Evolutionary conservation across 139 green algal genomes (phyloP).

Genomic region (Chlorella sp.): DNA sequence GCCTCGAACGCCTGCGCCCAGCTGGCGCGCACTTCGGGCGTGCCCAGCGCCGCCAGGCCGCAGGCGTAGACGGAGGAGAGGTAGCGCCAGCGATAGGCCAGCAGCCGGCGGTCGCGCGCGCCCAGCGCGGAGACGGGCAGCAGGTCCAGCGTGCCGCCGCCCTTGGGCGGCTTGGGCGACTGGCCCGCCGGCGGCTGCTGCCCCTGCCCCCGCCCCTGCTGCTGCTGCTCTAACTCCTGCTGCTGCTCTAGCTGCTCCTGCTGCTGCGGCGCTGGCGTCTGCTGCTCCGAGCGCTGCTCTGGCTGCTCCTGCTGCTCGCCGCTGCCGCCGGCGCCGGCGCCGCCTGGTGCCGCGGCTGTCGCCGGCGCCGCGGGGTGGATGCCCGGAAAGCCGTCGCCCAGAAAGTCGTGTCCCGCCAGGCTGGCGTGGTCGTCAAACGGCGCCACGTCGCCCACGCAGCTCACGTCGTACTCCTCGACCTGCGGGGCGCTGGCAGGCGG

Average conservation of each 20-base stretch:
- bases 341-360: not conserved
- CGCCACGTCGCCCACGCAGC: slow-evolving; percentile 33
- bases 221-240: not conserved
- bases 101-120: too few species aligned
- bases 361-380: not conserved
- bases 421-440: slow-evolving; percentile 25
- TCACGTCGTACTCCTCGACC: slow-evolving; percentile 47
- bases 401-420: slow-evolving; percentile 22
- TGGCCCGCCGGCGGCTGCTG: not conserved
- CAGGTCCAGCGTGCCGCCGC: slow-evolving; percentile 6
- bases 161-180: not conserved
- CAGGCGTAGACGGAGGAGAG: slow-evolving; percentile 12
- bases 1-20: slow-evolving; percentile 19
- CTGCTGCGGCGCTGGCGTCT: not conserved
- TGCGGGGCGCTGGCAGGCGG: not conserved
- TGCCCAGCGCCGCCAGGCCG: slow-evolving; percentile 22
- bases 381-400: slow-evolving; percentile 13
- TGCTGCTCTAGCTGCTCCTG: not conserved
- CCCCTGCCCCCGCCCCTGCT: not conserved
- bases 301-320: slow-evolving; percentile 1
- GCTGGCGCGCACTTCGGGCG: not conserved
- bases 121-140: too few species aligned
- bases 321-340: too few species aligned
- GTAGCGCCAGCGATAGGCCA: slow-evolving; percentile 38
- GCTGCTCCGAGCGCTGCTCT: not conserved